Base-by-base conservation (phyloP, 352 stramenopile genomes). In the Peronospora destructor region DNA sequence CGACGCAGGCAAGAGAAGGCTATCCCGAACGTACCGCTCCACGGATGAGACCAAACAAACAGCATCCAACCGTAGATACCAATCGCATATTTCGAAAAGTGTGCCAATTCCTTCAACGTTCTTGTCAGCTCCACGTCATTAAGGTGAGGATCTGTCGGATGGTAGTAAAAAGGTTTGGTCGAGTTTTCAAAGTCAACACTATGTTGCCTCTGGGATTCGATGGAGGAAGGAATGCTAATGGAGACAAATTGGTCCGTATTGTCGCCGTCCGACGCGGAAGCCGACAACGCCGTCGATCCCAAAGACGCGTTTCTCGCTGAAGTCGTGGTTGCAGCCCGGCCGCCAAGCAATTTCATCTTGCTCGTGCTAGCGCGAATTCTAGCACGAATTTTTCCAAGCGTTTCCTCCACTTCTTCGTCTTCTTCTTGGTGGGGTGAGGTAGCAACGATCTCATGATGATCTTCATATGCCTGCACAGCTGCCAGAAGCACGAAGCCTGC, bases 51-150 rank as follows among this genome's bases (percentile, higher is more conserved):
- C 84, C 84, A 94, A 21, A 94, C 76, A 54, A 87, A 94, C 35
- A 94, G 62, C 81, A 94, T 94, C 84, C 84, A 94, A 8, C 84
- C 84, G 58, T 92, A 94, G 45, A 94, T 94, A 9, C 84, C 80
- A 23, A 92, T 65, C 0, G 84, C 76, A 52, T 88, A 94, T 58
- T 87, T 82, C n/a, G 79, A 91, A 43, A 71, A 91, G 41, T 94
- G 67, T n/a, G 81, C 81, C 14, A 91, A 51, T 29, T 94, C 77
- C 16, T 80, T 51, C 14, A 94, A 45, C 25, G 59, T 65, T 21
- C 54, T 52, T 2, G 60, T 67, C 38, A 87, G 64, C 21, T 81
- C 66, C 16, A 68, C 36, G 43, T 90, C 74, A 17, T 62, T 39
- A 12, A 67, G 56, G 38, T 71, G 44, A 6, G 57, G 63, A 47